These are phyloP conservation scores for Agapanthus africanus DNA, from an alignment of 106 monocot genomes.

Conservation along the genomic window DNA sequence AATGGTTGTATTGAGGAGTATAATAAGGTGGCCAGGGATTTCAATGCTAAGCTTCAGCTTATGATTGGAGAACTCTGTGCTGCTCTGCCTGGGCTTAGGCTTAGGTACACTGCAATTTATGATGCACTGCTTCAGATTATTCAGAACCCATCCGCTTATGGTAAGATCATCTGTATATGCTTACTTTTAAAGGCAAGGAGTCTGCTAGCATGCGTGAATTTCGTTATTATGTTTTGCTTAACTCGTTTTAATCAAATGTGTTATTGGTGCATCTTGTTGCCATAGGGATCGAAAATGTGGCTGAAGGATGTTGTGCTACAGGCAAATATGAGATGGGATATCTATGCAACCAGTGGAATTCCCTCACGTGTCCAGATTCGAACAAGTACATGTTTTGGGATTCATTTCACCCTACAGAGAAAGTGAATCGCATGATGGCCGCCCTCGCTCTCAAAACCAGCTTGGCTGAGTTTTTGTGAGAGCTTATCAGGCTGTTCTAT, in stretches of 20 bases:
- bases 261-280: neutral
- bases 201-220: neutral
- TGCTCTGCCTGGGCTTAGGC: conserved; percentile 30
- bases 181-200: neutral
- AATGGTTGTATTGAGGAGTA: conserved; percentile 50
- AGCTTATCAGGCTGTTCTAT: no score
- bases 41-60: conserved; percentile 46
- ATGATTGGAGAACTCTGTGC: conserved; percentile 11
- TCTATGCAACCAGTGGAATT: conserved; percentile 26
- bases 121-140: conserved; percentile 18
- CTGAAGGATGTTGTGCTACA: conserved; percentile 47
- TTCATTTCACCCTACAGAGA: conserved; percentile 54
- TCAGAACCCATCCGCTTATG: conserved; percentile 32
- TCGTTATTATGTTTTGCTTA: neutral
- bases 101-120: conserved; percentile 22
- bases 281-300: conserved; percentile 46
- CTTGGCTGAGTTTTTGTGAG: conserved; percentile 4
- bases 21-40: conserved; percentile 48
- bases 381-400: conserved; percentile 64
- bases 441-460: conserved; percentile 8
- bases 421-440: conserved; percentile 32
- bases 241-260: neutral
- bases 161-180: conserved; percentile 14
- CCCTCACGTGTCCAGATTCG: conserved; percentile 40
- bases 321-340: conserved; percentile 52